Base-by-base conservation (phyloP, 495 filamentous ascomycete species). In the Terfezia boudieri region DNA sequence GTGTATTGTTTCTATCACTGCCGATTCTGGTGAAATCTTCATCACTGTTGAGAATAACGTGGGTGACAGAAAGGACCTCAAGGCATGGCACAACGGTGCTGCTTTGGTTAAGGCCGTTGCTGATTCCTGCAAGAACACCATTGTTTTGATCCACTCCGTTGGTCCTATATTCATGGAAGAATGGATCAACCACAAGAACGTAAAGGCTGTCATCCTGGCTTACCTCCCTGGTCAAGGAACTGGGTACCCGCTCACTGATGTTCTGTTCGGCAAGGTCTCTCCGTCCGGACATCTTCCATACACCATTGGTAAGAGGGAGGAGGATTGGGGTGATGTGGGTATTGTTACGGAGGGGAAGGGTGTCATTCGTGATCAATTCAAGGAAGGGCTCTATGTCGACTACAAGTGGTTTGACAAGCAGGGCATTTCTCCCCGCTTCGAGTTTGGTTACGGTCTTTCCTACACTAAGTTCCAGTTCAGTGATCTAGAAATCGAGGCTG, bases 391-490 rank as follows among this genome's bases (percentile, higher is more conserved):
- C 0, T 76, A 75, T 41, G 70, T 85, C 51, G 82, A 81, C 60
- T 84, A 84, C 56, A 73, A 78, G 20, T 71, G 76, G 54, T 83
- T 84, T 54, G 78, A 83, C 58, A 70, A 69, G 38, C 61, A 74
- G 52, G 77, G 80, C 56, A 74, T 83, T 58, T 71, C 68, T 1
- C 80, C 81, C 0, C 71, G 78, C 7, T 86, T 75, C 57, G 78
- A 81, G 58, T 86, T 86, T 58, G 83, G 82, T 11, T 84, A 76
- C 53, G 83, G 83, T 1, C 68, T 85, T 2, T 77, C 75, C 16
- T 85, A 83, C 64, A 82, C 80, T 6, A 78, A 72, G 1, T 85
- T 83, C 64, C 57, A 65, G 14, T 76, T 73, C 56, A 67, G 71
- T 1, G 60, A 58, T 22, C 67, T 79, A 1, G 22, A 57, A 0